A percentile compares a stretch with the other conserved stretches of the same genome.
These are phyloP conservation scores for Podospora didyma DNA, from an alignment of 495 filamentous ascomycete species.

Conservation along the genomic window DNA sequence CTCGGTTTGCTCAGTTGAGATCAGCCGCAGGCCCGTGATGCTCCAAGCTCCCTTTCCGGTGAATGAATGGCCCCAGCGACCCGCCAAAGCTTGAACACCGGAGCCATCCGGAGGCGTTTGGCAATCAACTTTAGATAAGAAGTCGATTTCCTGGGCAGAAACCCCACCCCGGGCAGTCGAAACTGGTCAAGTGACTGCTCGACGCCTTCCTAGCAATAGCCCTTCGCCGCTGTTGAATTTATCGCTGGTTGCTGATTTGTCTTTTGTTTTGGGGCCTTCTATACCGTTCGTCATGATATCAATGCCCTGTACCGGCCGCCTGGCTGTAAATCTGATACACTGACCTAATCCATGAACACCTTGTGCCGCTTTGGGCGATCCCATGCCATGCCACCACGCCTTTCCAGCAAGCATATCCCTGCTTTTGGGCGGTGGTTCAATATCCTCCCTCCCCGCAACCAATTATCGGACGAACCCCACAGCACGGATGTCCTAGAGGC, in stretches of 20 bases:
- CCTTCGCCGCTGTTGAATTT: constrained; percentile 13
- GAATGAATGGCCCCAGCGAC: not conserved
- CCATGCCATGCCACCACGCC: constrained; percentile 1
- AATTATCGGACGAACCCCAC: constrained; percentile 17
- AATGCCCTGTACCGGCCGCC: constrained; percentile 17
- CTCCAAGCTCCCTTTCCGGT: constrained; percentile 4
- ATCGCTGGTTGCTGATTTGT: constrained; percentile 20
- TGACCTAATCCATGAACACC: constrained; percentile 16
- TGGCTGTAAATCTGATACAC: constrained; percentile 27
- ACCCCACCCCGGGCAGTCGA: constrained; percentile 13
- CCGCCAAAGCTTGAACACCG: not conserved
- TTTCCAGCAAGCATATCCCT: constrained; percentile 5
- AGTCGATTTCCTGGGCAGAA: constrained; percentile 11
- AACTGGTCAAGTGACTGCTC: constrained; percentile 20
- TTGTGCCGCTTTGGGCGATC: constrained; percentile 12
- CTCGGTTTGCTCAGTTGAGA: constrained; percentile 16
- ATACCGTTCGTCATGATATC: constrained; percentile 12
- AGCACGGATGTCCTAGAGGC: constrained; percentile 11
- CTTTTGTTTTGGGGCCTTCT: constrained; percentile 4
- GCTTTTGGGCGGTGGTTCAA: not conserved
- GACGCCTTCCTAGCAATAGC: constrained; percentile 10
- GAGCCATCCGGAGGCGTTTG: not conserved
- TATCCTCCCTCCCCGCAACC: not conserved
- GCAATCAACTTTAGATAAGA: constrained; percentile 16
- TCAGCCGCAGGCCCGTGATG: constrained; percentile 8